Percentiles rank a stretch among this genome's conserved stretches.
These are phyloP conservation scores for Fomitopsis schrenkii DNA, from an alignment of 1,284 basidiomycete species.

Conservation along the genomic window DNA sequence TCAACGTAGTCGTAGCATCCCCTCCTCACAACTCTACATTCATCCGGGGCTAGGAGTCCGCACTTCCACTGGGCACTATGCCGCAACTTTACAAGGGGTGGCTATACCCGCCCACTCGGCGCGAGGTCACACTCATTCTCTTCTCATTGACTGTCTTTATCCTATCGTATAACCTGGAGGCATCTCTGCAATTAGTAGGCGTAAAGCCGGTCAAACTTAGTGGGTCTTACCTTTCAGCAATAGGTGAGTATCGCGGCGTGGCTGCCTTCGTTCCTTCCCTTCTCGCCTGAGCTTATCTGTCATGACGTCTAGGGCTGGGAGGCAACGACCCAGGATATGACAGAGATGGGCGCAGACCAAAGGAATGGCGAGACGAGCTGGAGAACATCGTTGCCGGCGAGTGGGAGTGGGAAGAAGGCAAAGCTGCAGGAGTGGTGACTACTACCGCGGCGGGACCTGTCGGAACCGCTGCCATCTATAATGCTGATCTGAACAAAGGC, in stretches of 20 bases:
- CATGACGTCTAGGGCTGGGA: slow-evolving; percentile 33
- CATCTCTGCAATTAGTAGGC: slow-evolving; percentile 46
- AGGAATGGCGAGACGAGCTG: slow-evolving; percentile 46
- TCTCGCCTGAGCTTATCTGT: background rate
- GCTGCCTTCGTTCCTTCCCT: background rate
- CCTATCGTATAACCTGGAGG: slow-evolving; percentile 63
- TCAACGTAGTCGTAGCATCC: background rate
- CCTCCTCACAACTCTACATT: background rate
- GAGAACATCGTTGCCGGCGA: slow-evolving; percentile 62
- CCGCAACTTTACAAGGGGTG: slow-evolving; percentile 36
- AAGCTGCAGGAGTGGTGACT: slow-evolving; percentile 41
- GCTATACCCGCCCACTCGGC: slow-evolving; percentile 55
- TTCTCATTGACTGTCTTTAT: slow-evolving; percentile 59
- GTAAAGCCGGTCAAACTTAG: slow-evolving; percentile 32
- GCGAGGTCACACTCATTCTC: slow-evolving; percentile 59
- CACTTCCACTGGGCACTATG: slow-evolving; percentile 4
- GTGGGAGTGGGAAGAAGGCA: slow-evolving; percentile 59
- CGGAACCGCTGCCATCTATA: slow-evolving; percentile 22
- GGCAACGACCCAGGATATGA: slow-evolving; percentile 28
- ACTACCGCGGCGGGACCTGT: slow-evolving; percentile 11
- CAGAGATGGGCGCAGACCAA: slow-evolving; percentile 44
- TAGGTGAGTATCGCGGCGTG: slow-evolving; percentile 14
- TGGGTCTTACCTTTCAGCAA: slow-evolving; percentile 21
- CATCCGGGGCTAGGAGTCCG: background rate
- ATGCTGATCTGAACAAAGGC: slow-evolving; percentile 27